Evolutionary conservation across 768 basidiomycete species (phyloP).

Genomic region (Mycena filopes): DNA sequence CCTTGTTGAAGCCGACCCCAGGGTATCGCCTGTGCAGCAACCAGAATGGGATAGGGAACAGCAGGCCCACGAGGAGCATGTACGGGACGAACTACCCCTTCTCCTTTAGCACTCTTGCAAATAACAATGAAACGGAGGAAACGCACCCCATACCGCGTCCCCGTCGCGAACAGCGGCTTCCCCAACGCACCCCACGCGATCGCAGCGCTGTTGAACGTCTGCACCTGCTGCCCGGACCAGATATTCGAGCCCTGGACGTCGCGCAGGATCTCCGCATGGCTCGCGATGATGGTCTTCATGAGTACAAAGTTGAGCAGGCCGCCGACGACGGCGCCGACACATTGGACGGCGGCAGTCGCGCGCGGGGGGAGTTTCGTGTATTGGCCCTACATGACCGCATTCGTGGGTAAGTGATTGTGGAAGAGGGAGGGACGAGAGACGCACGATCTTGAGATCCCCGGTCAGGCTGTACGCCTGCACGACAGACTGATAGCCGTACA

Average conservation of each 20-base stretch:
- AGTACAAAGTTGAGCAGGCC: slow-evolving; percentile 61
- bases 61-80: slow-evolving; percentile 57
- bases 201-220: too few species aligned
- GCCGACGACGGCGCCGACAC: slow-evolving; percentile 62
- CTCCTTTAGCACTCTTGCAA: too few species aligned
- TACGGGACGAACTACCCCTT: slow-evolving; percentile 58
- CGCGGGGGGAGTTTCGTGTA: slow-evolving; percentile 68
- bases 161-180: slow-evolving; percentile 56
- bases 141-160: slow-evolving; percentile 55
- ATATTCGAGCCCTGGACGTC: too few species aligned
- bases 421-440: background rate
- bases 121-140: too few species aligned
- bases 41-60: slow-evolving; percentile 64
- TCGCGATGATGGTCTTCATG: slow-evolving; percentile 54
- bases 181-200: slow-evolving; percentile 67
- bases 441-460: slow-evolving; percentile 45
- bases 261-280: slow-evolving; percentile 54
- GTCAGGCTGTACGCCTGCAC: slow-evolving; percentile 42
- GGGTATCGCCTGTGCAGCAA: slow-evolving; percentile 58
- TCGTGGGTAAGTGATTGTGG: too few species aligned
- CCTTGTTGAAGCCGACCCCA: slow-evolving; percentile 56
- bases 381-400: slow-evolving; percentile 42
- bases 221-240: too few species aligned
- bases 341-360: slow-evolving; percentile 64
- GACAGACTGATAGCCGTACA: slow-evolving; percentile 46